These are phyloP conservation scores for Trichoderma oligosporum DNA, from an alignment of 2,329 filamentous ascomycete genomes.

Conservation along the genomic window DNA sequence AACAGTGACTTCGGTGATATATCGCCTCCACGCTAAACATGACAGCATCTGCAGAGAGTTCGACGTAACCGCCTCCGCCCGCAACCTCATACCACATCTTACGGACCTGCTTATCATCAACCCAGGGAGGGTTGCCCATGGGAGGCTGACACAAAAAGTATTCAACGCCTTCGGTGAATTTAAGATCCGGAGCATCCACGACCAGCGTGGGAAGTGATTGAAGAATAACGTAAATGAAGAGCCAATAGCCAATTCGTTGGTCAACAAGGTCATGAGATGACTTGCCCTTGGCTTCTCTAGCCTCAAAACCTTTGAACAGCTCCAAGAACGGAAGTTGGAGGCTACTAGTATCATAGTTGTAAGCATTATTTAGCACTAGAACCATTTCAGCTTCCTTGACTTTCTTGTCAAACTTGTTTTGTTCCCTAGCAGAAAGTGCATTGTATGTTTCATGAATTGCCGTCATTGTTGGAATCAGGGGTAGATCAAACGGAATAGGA, in stretches of 20 bases:
- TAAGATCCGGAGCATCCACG: constrained; percentile 67
- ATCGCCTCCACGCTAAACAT: constrained; percentile 60
- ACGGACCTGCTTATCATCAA: constrained; percentile 59
- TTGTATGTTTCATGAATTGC: constrained; percentile 62
- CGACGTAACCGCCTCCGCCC: constrained; percentile 55
- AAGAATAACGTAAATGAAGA: constrained; percentile 75
- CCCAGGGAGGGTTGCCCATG: constrained; percentile 69
- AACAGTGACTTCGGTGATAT: constrained; percentile 56
- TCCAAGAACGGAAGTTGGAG: constrained; percentile 60
- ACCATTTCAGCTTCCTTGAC: constrained; percentile 76
- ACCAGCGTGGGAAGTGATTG: constrained; percentile 76
- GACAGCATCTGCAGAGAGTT: constrained; percentile 57
- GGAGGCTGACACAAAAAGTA: constrained; percentile 79
- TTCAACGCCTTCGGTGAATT: constrained; percentile 67
- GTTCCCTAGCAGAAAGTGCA: constrained; percentile 66
- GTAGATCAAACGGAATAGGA: constrained; percentile 85
- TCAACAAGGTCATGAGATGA: constrained; percentile 65
- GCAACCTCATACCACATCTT: constrained; percentile 74
- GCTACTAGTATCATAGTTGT: constrained; percentile 69
- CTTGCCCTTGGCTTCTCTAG: constrained; percentile 61
- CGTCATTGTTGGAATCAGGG: constrained; percentile 67
- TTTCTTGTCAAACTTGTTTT: constrained; percentile 66
- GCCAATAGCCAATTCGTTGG: constrained; percentile 71
- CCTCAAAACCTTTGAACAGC: constrained; percentile 68
- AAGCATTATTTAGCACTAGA: constrained; percentile 72